Evolutionary conservation across 768 basidiomycete species (phyloP), one percentile per base, ranked within the genome.

Genomic region (Pleurotus salmoneostramineus): DNA sequence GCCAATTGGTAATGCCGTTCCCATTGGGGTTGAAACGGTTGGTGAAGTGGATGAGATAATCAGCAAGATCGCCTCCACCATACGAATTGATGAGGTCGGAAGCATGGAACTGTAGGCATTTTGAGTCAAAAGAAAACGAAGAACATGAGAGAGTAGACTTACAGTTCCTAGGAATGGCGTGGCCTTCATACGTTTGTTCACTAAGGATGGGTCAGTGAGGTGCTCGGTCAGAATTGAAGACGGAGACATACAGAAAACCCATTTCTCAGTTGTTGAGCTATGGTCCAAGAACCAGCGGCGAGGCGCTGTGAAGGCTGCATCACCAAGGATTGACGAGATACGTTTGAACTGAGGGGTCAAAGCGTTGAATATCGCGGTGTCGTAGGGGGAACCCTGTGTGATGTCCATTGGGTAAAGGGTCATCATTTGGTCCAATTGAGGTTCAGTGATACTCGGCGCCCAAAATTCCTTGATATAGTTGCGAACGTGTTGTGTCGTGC

Each of bases 321-420:
- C 83, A 0, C 82, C 83, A 51, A 73, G 73, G 56, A 84, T 69
- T 0, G 82, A 72, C 1, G 82, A 77, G 5, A 83, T 56, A 4
- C 81, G 69, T 64, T 84, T 84, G 67, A 72, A 83, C 57, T 84
- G 74, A 0, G 79, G 74, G 1, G 75, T 74, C 3, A 77, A 62
- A 0, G 71, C 71, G 47, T 83, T 77, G 15, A 69, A 49, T 27
- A 64, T 50, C 0, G 76, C 74, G 0, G 81, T 83, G 52, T 71
- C 71, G 58, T 74, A 84, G 0, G 83, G 83, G 5, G 80, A 82
- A 4, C 83, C 82, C 35, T 70, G 61, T 0, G 68, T 64, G 1
- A 73, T 66, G 57, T 78, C 73, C 2, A 59, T 55, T 2, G 81
- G 72, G 47, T 81, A 81, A n/a, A 71, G 48, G 4, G 59, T 40